These are phyloP conservation scores for Rhamnella rubrinervis DNA, from an alignment of 331 rosid species.

Conservation along the genomic window DNA sequence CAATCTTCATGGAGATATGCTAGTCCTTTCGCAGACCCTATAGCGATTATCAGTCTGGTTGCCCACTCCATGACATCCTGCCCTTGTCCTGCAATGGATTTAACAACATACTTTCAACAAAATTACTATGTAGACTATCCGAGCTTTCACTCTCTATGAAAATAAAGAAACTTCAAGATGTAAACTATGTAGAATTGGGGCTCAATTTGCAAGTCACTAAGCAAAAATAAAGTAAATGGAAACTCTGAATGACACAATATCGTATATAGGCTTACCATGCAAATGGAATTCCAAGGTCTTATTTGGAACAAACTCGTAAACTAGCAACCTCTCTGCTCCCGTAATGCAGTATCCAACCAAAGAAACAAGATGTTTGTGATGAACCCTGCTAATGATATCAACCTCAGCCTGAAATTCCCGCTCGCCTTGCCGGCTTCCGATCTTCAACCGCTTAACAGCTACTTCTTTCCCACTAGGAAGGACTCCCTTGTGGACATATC, in stretches of 20 bases:
- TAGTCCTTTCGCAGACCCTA: conserved; percentile 62
- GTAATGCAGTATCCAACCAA: conserved; percentile 55
- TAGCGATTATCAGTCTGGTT: conserved; percentile 47
- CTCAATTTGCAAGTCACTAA: too few relatives aligned
- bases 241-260: neutral
- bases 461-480: conserved; percentile 56
- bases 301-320: conserved; percentile 67
- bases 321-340: conserved; percentile 45
- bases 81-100: conserved; percentile 39
- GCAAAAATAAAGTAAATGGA: neutral
- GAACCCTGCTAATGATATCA: conserved; percentile 63
- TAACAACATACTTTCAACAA: conserved; percentile 4
- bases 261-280: conserved; percentile 37
- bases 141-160: neutral
- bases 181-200: too few relatives aligned
- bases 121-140: neutral
- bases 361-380: conserved; percentile 67
- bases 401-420: conserved; percentile 68
- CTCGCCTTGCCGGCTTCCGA: conserved; percentile 65
- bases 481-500: conserved; percentile 61
- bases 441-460: conserved; percentile 58
- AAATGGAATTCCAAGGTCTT: conserved; percentile 65
- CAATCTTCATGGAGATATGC: conserved; percentile 69
- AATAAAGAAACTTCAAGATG: neutral
- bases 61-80: conserved; percentile 40